Conservation (phyloP, 2,329 filamentous ascomycete genomes). For the Penicillium janthinellum region DNA sequence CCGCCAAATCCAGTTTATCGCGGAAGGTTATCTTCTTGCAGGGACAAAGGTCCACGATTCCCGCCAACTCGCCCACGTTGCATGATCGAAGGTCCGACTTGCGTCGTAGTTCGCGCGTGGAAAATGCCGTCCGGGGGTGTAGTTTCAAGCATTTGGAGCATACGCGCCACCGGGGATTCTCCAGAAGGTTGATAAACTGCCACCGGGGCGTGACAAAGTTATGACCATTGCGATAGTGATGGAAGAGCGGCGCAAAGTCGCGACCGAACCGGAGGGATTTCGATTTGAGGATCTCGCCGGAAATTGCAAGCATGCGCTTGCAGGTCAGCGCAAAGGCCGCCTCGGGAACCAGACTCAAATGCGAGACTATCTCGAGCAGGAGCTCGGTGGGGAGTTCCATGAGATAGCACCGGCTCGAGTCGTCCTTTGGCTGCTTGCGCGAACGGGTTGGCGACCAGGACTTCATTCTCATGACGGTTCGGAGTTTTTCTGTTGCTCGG, state of each 20-base stretch:
- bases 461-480: conserved; percentile 32
- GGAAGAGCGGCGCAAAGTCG: conserved; percentile 44
- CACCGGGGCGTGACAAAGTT: conserved; percentile 41
- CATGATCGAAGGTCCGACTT: conserved; percentile 37
- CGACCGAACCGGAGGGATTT: conserved; percentile 40
- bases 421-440: conserved; percentile 19
- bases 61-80: conserved; percentile 37
- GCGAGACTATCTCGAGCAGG: conserved; percentile 40
- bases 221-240: conserved; percentile 42
- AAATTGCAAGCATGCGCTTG: conserved; percentile 40
- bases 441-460: conserved; percentile 27
- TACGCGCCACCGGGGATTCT: conserved; percentile 38
- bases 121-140: conserved; percentile 39
- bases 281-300: conserved; percentile 31
- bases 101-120: conserved; percentile 36
- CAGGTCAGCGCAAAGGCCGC: conserved; percentile 43
- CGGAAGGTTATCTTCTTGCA: conserved; percentile 45
- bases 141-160: conserved; percentile 44
- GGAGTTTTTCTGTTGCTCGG: conserved; percentile 35
- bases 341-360: conserved; percentile 38
- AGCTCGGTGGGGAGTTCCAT: conserved; percentile 43
- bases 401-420: conserved; percentile 32
- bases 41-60: conserved; percentile 43
- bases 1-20: conserved; percentile 39
- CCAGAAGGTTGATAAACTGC: conserved; percentile 40